Conservation (phyloP, 768 basidiomycete species). For the Agrocybe praecox region DNA sequence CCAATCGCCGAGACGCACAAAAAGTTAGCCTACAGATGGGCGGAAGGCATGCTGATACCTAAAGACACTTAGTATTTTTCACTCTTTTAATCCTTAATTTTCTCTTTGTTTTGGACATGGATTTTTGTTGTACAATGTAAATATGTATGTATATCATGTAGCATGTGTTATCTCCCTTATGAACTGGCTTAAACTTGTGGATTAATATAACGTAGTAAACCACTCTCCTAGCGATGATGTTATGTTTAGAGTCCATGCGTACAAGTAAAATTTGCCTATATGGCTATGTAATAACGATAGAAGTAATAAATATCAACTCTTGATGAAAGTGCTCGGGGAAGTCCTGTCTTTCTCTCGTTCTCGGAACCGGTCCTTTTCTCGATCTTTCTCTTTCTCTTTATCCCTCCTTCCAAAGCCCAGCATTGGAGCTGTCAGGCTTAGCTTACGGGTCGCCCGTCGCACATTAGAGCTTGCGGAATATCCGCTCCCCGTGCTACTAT, state of each 20-base stretch:
- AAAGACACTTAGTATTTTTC: background rate
- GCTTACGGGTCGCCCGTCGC: conserved; percentile 55
- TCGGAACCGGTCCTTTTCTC: conserved; percentile 22
- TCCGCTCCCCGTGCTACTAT: conserved; percentile 22
- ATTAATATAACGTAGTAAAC: too few relatives aligned
- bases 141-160: too few relatives aligned
- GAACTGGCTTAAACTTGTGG: too few relatives aligned
- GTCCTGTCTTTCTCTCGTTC: conserved; percentile 19
- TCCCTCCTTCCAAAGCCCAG: conserved; percentile 61
- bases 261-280: conserved; percentile 4
- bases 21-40: conserved; percentile 19
- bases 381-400: conserved; percentile 52
- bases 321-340: conserved; percentile 19
- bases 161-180: too few relatives aligned
- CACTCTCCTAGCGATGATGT: background rate
- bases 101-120: too few relatives aligned
- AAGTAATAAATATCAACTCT: conserved; percentile 12
- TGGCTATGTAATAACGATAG: conserved; percentile 10
- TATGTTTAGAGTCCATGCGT: background rate
- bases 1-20: conserved; percentile 19
- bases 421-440: conserved; percentile 67
- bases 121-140: too few relatives aligned
- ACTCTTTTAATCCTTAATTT: too few relatives aligned
- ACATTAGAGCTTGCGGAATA: conserved; percentile 19
- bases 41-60: background rate